These are phyloP conservation scores for Venturiaceae sp. DNA, from an alignment of 2,329 filamentous ascomycete genomes.

Conservation along the genomic window DNA sequence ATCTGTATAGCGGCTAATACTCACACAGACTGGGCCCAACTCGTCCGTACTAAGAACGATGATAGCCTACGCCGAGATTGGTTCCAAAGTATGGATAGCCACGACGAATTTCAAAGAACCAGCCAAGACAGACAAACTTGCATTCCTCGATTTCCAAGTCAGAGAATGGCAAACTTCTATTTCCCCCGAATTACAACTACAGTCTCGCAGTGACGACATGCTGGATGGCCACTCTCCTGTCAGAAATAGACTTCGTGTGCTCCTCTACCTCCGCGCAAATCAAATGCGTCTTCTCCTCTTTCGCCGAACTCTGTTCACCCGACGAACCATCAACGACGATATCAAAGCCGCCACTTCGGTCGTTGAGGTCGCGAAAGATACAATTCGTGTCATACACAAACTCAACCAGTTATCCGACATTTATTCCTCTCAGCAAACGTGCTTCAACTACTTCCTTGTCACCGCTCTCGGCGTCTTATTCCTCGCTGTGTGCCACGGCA, in stretches of 20 bases:
- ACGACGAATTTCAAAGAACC: conserved; percentile 62
- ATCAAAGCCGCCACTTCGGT: conserved; percentile 62
- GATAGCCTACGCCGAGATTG: conserved; percentile 74
- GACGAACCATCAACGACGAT: conserved; percentile 71
- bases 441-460: conserved; percentile 72
- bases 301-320: conserved; percentile 75
- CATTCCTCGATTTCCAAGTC: conserved; percentile 72
- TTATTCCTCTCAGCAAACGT: conserved; percentile 61
- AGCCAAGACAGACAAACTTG: conserved; percentile 49
- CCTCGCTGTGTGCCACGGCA: conserved; percentile 65
- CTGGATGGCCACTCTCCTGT: conserved; percentile 46
- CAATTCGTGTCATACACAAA: conserved; percentile 59
- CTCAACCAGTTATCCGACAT: conserved; percentile 63
- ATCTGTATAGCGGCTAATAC: conserved; percentile 11
- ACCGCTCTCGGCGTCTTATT: conserved; percentile 68
- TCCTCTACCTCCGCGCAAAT: conserved; percentile 78
- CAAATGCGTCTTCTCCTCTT: conserved; percentile 87
- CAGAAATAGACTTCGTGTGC: conserved; percentile 70
- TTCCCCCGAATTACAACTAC: conserved; percentile 53
- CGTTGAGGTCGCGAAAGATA: conserved; percentile 67
- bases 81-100: conserved; percentile 77
- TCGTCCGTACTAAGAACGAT: conserved; percentile 78
- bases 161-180: conserved; percentile 66
- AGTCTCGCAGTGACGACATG: conserved; percentile 31
- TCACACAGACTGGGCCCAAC: conserved; percentile 51